Conservation (phyloP, 495 filamentous ascomycete species). For the Penicillium fimorum region DNA sequence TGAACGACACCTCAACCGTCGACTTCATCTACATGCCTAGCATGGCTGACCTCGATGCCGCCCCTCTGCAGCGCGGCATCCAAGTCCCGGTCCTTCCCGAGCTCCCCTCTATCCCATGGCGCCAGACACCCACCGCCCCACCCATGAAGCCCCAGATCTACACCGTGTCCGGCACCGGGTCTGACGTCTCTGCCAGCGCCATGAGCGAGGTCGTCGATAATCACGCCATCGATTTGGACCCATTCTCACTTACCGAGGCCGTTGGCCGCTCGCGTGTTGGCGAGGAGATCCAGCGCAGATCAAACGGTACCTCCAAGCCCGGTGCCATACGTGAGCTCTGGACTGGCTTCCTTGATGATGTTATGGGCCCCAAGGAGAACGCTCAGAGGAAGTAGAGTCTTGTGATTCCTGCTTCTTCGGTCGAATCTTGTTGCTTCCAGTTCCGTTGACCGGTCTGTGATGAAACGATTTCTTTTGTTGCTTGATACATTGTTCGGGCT, state of each 20-base stretch:
- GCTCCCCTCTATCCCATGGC: conserved; percentile 32
- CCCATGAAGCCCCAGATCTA: conserved; percentile 58
- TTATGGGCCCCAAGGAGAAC: conserved; percentile 48
- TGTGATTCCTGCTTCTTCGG: not conserved
- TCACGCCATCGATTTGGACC: conserved; percentile 54
- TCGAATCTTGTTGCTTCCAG: conserved; percentile 5
- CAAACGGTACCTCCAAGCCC: conserved; percentile 24
- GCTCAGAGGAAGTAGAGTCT: conserved; percentile 23
- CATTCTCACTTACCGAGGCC: conserved; percentile 55
- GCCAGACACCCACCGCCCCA: conserved; percentile 25
- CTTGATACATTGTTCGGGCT: conserved; percentile 1
- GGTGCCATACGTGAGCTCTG: conserved; percentile 51
- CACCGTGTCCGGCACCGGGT: conserved; percentile 51
- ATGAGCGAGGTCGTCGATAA: conserved; percentile 63
- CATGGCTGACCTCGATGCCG: conserved; percentile 42
- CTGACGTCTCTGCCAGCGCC: conserved; percentile 52
- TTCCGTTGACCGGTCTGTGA: conserved; percentile 8
- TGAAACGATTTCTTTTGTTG: conserved; percentile 19
- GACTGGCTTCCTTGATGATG: conserved; percentile 58
- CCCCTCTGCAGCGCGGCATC: conserved; percentile 27
- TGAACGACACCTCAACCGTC: conserved; percentile 59
- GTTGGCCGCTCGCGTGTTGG: conserved; percentile 45
- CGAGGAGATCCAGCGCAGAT: conserved; percentile 33
- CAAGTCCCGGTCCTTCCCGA: conserved; percentile 57
- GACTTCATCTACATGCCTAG: conserved; percentile 64